Evolutionary conservation across 306 rosid genomes (phyloP), one percentile per base, ranked within the genome.

Genomic region (Citrullus mucosospermus): DNA sequence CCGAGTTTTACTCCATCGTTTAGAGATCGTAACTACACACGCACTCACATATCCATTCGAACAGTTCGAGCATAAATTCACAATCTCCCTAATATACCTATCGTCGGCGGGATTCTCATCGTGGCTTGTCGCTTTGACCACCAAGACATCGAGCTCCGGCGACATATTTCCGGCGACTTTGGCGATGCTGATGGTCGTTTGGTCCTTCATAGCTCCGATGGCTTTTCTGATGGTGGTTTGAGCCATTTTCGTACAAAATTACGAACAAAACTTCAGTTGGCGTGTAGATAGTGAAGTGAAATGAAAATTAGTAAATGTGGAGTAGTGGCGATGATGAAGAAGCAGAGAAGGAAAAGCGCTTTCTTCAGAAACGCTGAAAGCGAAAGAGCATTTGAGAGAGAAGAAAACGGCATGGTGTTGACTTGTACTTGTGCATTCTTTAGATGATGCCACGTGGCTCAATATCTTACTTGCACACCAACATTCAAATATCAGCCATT

Each of bases 161-260:
- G 97, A 91, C 80, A 89, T 79, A 76, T 85, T 92, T 0, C 97
- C 97, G 7, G 94, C 93, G 0, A 93, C 93, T 62, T 93, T 93
- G 5, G 98, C 98, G 55, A 93, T 85, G 88, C 96, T 86, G 56
- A 93, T 93, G 85, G 96, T 92, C 4, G 98, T 90, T 71, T 93
- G 97, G 71, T 93, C 98, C 83, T 93, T 93, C 78, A 93, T 92
- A 0, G 88, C 96, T 1, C 97, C 97, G 65, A 93, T 90, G 14
- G 96, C 98, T 85, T 90, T 93, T 16, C 97, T 93, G 79, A 93
- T 90, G 20, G 98, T 85, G 86, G 90, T 89, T 14, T 89, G 86
- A 4, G 93, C 89, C 97, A 91, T 92, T 78, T 43, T 43, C 9
- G 46, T 43, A 43, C 11, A 43, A 43, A 43, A 43, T 43, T 43